Evolutionary conservation across 768 basidiomycete species (phyloP), one percentile per base, ranked within the genome.

Genomic region (Phaeotremella fagi): DNA sequence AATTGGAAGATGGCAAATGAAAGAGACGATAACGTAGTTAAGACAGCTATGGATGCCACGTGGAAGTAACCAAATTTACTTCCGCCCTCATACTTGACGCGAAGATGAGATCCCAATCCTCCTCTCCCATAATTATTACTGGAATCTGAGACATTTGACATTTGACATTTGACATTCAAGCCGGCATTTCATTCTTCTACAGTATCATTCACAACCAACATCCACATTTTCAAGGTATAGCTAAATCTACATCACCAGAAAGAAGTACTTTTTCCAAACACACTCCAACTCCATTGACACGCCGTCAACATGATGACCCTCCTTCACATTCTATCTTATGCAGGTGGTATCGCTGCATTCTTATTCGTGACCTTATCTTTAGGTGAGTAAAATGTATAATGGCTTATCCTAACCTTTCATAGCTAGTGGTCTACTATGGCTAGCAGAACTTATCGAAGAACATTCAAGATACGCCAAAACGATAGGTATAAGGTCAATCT

Each of bases 391-490:
- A 18, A 11, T 12, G 11, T 9, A 24, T 48, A 26, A 9, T 35
- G 12, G 18, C 25, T 14, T 1, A 20, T 38, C 59, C 61, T 43
- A 59, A 54, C 4, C 7, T 14, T 57, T 26, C 43, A 12, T 71
- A 94, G 94, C 94, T 45, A 92, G 88, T 75, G 94, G 92, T 5
- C 78, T 98, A 41, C 77, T 98, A 50, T 97, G 94, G 79, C 77
- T 94, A 27, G 91, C 92, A 1, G 94, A 98, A 72, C 74, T 97
- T 27, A 97, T 98, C 57, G 94, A 98, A 74, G 94, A 98, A 71
- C 86, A 94, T 71, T 84, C 90, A 12, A 82, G 82, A 42, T 68
- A 81, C 51, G 87, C 95, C 12, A 99, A 97, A 76, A 61, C 76
- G 0, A 70, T 90, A 22, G 95, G 95, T 0, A 85, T 89, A 73